Evolutionary conservation across 2,329 filamentous ascomycete genomes (phyloP).

Genomic region (Cladosporium velox): DNA sequence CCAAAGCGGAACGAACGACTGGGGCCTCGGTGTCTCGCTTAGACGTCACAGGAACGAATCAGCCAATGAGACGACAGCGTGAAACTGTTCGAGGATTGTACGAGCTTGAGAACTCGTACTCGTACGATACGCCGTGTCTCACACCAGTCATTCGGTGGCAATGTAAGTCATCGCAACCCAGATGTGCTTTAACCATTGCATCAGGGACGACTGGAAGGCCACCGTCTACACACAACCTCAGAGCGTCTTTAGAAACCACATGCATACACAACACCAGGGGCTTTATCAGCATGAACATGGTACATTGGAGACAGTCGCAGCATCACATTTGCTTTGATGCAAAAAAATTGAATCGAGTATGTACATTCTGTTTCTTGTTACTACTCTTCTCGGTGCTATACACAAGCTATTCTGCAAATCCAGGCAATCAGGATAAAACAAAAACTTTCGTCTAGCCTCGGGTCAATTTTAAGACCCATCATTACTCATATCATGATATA

Average conservation of each 20-base stretch:
- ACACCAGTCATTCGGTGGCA: background rate
- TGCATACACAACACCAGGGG: background rate
- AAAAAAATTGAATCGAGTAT: background rate
- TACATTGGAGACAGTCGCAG: background rate
- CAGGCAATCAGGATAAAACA: background rate
- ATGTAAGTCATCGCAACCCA: background rate
- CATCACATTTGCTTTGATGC: background rate
- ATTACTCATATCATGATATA: constrained; percentile 51
- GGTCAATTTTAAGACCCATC: background rate
- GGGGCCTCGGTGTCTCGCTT: background rate
- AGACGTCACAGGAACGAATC: background rate
- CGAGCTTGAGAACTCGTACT: background rate
- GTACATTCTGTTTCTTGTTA: constrained; percentile 4
- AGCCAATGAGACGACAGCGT: constrained; percentile 7
- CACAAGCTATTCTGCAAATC: background rate
- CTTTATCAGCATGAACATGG: background rate
- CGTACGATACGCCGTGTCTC: background rate
- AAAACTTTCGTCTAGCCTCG: constrained; percentile 19
- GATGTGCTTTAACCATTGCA: background rate
- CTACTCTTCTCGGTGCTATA: constrained; percentile 5
- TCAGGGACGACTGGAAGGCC: background rate
- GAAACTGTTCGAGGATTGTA: background rate
- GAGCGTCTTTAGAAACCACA: background rate
- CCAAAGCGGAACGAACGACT: constrained; percentile 5
- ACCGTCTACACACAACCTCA: background rate